Base-by-base conservation (phyloP, 2,329 filamentous ascomycete species). In the Stemphylium lycopersici region DNA sequence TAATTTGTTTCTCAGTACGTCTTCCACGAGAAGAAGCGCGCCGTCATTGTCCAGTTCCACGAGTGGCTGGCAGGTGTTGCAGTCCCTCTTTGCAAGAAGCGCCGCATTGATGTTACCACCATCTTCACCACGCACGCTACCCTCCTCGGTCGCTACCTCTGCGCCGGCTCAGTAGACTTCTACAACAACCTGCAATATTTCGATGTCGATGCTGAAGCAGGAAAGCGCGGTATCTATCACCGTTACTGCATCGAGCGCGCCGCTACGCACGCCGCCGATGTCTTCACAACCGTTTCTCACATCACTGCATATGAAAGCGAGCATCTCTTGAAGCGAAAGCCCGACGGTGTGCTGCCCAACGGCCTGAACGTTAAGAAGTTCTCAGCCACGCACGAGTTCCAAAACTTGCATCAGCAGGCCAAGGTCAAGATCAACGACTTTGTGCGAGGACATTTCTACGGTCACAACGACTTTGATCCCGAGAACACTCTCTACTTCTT, bases 341-440 rank as follows among this genome's bases (percentile, higher is more conserved):
- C 95, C 1, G 95, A 99, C 67, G 95, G 95, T 37, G 95, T 99
- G 6, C 78, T 98, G 64, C 95, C 95, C 65, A 99, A 99, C 70
- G 95, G 95, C 61, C 83, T 99, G 70, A 99, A 99, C 70, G 95
- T 99, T 58, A 97, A 93, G 78, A 98, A 98, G 77, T 98, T 98
- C 80, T 93, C 93, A 7, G 95, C 95, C 6, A 93, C 97, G 69
- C 95, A 99, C 81, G 95, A 99, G 78, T 98, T 98, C 81, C 95
- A 99, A 77, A 99, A 99, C 74, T 79, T 99, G 72, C 95, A 98
- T 78, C 92, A 96, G 71, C 90, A 95, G 75, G 89, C 92, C 70
- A 98, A 98, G 81, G 90, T 96, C 77, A 96, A 96, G 83, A 98
- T 99, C 68, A 91, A 96, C 72, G 95, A 98, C 76, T 99, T 99